phyloP scores from a whole-genome alignment of 805 yeast species.

The Candida schatavii region DNA sequence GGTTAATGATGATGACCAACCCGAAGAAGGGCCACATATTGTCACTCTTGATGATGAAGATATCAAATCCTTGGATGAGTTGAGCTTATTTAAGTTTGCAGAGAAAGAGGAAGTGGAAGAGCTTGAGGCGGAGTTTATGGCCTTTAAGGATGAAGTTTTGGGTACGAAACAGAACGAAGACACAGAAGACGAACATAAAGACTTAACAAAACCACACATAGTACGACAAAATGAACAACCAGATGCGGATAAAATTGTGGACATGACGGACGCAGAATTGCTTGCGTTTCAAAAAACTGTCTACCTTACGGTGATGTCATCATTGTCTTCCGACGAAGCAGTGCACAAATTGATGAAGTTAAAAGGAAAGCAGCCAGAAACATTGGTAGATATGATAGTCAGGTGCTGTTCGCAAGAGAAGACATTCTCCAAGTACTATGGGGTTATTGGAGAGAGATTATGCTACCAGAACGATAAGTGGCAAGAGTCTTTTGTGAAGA shows the following conservation, averaged over 20 bases:
- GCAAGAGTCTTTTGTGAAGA: constrained; percentile 50
- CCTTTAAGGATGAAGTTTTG: constrained; percentile 43
- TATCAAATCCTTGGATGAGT: constrained; percentile 41
- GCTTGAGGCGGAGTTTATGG: constrained; percentile 48
- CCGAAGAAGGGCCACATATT: constrained; percentile 42
- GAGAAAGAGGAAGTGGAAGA: constrained; percentile 39
- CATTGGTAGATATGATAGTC: constrained; percentile 68
- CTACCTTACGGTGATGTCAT: constrained; percentile 81
- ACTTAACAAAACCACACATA: constrained; percentile 14
- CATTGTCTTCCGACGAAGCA: constrained; percentile 90
- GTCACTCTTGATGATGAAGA: constrained; percentile 50
- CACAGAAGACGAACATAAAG: constrained; percentile 16
- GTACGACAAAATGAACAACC: constrained; percentile 1
- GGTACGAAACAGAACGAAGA: constrained; percentile 29
- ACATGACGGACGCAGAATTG: constrained; percentile 65
- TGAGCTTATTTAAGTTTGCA: constrained; percentile 54
- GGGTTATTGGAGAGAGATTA: constrained; percentile 69
- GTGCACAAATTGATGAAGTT: constrained; percentile 76
- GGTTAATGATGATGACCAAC: constrained; percentile 61
- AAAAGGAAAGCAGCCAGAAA: constrained; percentile 37
- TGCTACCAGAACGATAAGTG: constrained; percentile 52
- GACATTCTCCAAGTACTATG: constrained; percentile 82
- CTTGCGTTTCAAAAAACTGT: constrained; percentile 70
- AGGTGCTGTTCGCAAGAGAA: constrained; percentile 84
- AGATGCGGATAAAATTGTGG: constrained; percentile 40